Percentiles rank a stretch among this genome's conserved stretches.
Conservation (phyloP, 2,329 filamentous ascomycete species). For the Parascedosporium putredinis region DNA sequence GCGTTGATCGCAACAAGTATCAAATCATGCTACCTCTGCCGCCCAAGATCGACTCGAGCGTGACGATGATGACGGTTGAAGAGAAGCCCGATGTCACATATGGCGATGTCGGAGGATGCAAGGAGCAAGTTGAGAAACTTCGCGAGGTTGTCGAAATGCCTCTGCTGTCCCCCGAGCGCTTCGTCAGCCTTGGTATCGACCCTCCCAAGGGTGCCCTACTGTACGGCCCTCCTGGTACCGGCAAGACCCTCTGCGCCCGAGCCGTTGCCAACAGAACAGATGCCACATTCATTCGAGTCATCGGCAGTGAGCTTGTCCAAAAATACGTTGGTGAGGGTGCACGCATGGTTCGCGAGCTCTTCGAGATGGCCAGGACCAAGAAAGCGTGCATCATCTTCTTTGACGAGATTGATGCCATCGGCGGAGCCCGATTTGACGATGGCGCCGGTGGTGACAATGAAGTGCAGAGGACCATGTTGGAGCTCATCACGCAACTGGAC, state of each 20-base stretch:
- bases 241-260: slow-evolving; percentile 95
- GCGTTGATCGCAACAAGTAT: slow-evolving; percentile 98
- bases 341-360: slow-evolving; percentile 95
- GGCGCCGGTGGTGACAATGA: slow-evolving; percentile 96
- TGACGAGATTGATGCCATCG: slow-evolving; percentile 84
- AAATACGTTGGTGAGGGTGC: slow-evolving; percentile 99
- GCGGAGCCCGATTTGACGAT: slow-evolving; percentile 92
- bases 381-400: slow-evolving; percentile 99
- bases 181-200: slow-evolving; percentile 97
- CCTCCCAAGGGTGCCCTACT: slow-evolving; percentile 94
- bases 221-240: slow-evolving; percentile 95
- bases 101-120: slow-evolving; percentile 96
- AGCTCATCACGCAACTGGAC: slow-evolving; percentile 92
- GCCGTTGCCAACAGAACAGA: slow-evolving; percentile 97
- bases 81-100: slow-evolving; percentile 99
- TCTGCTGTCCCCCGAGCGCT: slow-evolving; percentile 87
- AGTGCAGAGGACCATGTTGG: slow-evolving; percentile 95
- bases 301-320: slow-evolving; percentile 93
- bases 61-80: slow-evolving; percentile 99
- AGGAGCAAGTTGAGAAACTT: slow-evolving; percentile 98
- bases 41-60: slow-evolving; percentile 96
- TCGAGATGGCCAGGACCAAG: slow-evolving; percentile 99
- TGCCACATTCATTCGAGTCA: slow-evolving; percentile 96
- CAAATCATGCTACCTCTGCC: slow-evolving; percentile 94
- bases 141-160: slow-evolving; percentile 99